Evolutionary conservation across 768 basidiomycete species (phyloP).

Genomic region (Mycena indigotica): DNA sequence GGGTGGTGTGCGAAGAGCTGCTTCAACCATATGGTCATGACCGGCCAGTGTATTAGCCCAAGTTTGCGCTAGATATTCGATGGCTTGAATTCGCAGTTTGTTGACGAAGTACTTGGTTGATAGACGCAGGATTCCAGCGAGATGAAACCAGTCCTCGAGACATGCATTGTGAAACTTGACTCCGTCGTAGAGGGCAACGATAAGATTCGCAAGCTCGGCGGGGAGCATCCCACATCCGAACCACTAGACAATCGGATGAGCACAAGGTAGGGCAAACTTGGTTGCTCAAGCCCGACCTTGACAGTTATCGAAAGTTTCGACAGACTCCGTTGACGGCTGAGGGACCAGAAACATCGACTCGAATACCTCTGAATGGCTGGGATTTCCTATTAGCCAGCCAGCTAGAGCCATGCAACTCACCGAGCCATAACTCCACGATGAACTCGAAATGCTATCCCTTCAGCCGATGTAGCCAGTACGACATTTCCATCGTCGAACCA

Average conservation of each 20-base stretch:
- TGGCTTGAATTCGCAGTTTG: slow-evolving; percentile 53
- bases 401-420: slow-evolving; percentile 25
- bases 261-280: too few species aligned
- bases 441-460: slow-evolving; percentile 51
- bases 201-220: slow-evolving; percentile 49
- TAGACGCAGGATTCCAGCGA: slow-evolving; percentile 60
- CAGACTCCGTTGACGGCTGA: slow-evolving; percentile 33
- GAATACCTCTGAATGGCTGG: slow-evolving; percentile 60
- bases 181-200: slow-evolving; percentile 60
- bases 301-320: slow-evolving; percentile 47
- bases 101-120: slow-evolving; percentile 62
- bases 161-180: slow-evolving; percentile 39
- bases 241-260: too few species aligned
- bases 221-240: slow-evolving; percentile 57
- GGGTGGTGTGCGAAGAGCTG: slow-evolving; percentile 44
- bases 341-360: slow-evolving; percentile 57
- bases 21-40: slow-evolving; percentile 58
- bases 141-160: slow-evolving; percentile 24
- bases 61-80: slow-evolving; percentile 47
- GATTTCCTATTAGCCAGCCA: slow-evolving; percentile 32
- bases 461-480: slow-evolving; percentile 47
- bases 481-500: slow-evolving; percentile 68
- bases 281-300: too few species aligned
- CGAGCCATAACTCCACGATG: slow-evolving; percentile 46
- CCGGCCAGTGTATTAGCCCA: slow-evolving; percentile 58